Evolutionary conservation across 495 filamentous ascomycete genomes (phyloP).

Genomic region (Hapsidospora chrysogenum): DNA sequence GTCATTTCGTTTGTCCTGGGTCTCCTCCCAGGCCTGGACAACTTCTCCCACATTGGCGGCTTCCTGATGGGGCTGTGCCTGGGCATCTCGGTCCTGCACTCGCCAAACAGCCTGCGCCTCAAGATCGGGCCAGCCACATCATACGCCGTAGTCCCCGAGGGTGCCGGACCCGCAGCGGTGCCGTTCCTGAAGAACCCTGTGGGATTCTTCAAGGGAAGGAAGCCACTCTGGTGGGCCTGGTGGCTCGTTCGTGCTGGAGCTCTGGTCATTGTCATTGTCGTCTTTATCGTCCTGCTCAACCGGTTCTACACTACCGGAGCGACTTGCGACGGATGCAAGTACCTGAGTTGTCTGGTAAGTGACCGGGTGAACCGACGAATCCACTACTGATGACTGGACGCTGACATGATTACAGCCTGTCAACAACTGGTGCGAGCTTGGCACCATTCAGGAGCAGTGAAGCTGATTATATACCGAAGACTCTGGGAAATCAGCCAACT

Average conservation of each 20-base stretch:
- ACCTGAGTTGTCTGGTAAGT: constrained; percentile 82
- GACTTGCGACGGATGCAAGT: constrained; percentile 82
- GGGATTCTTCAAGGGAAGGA: constrained; percentile 79
- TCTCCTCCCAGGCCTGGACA: constrained; percentile 83
- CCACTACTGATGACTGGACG: constrained; percentile 14
- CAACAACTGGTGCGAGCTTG: constrained; percentile 64
- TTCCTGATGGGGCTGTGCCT: constrained; percentile 85
- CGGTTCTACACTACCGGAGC: constrained; percentile 75
- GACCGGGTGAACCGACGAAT: too few relatives aligned
- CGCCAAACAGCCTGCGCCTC: constrained; percentile 61
- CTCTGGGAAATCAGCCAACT: too few relatives aligned
- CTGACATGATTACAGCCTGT: constrained; percentile 35
- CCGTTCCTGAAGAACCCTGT: constrained; percentile 52
- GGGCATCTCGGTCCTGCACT: constrained; percentile 73
- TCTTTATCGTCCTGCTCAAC: constrained; percentile 68
- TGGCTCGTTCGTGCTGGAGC: constrained; percentile 75
- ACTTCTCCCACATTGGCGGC: constrained; percentile 93
- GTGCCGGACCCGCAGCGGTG: constrained; percentile 23
- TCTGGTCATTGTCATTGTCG: constrained; percentile 60
- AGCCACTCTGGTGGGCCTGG: constrained; percentile 93
- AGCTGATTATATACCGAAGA: too few relatives aligned
- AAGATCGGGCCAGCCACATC: constrained; percentile 54
- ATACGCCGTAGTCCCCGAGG: constrained; percentile 22
- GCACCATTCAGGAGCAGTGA: too few relatives aligned
- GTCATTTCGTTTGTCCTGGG: constrained; percentile 83